Evolutionary conservation across 768 basidiomycete species (phyloP), one percentile per base, ranked within the genome.

Genomic region (Hygrocybe coccinea): DNA sequence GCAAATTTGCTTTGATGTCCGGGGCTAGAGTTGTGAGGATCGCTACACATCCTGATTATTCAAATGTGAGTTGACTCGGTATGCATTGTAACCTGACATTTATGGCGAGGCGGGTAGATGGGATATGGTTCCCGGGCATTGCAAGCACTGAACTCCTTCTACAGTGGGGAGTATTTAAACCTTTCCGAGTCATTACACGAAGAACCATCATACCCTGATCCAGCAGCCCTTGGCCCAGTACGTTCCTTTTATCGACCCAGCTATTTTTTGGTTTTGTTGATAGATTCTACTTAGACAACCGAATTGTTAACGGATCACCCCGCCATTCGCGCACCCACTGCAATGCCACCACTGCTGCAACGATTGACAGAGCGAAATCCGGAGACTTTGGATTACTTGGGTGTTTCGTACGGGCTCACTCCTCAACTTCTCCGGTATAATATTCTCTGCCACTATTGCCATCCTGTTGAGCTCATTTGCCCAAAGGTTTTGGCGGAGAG

Each of bases 391-490:
- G 95, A 98, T 70, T 99, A 95, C 65, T 76, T 99, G 5, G 95
- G 97, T 44, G 95, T 97, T 2, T 95, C 93, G 12, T 99, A 95
- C 67, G 97, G 97, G 5, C 75, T 99, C 49, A 97, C 95, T 0
- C 80, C 90, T 5, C 86, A 82, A 59, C 77, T 98, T 1, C 79
- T 98, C 38, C 77, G 87, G 86, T 86, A 48, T 12, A 73, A 61
- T 4, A 29, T 38, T 24, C 55, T 54, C 56, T 17, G 12, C 56
- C 17, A 19, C 52, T 35, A n/a, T 35, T 33, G 22, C 25, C 9
- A 11, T 17, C 21, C 38, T 41, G 48, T 19, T 41, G 10, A 46
- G 61, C 36, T 63, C 34, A 33, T 47, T 12, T 19, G 9, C 22
- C 48, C 14, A 14, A 46, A 79, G 91, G 57, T 99, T 98, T 76